phyloP scores from a whole-genome alignment of 2,329 filamentous ascomycete species.

The Colletotrichum spinosum region DNA sequence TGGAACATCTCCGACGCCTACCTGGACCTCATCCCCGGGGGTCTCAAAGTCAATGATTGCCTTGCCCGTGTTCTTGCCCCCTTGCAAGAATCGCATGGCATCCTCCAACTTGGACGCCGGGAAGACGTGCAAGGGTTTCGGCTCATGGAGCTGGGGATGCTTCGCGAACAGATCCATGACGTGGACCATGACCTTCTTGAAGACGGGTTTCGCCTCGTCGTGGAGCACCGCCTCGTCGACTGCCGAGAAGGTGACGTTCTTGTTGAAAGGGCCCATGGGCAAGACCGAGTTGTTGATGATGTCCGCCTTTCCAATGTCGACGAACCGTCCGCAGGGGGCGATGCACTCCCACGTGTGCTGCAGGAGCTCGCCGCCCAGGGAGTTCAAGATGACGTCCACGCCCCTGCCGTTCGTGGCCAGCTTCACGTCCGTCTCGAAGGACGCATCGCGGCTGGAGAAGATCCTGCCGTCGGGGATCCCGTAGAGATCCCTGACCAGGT shows the following conservation, averaged over 20 bases:
- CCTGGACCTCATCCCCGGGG: not conserved
- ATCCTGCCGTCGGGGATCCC: too few relatives aligned
- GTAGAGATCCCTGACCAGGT: too few relatives aligned
- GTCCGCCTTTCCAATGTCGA: conserved; percentile 54
- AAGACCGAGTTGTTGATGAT: conserved; percentile 45
- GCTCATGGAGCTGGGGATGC: conserved; percentile 15
- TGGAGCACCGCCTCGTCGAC: conserved; percentile 51
- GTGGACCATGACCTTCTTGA: conserved; percentile 14
- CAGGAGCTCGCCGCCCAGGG: conserved; percentile 48
- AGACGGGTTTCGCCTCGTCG: conserved; percentile 15
- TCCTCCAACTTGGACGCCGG: conserved; percentile 41
- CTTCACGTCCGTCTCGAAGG: too few relatives aligned
- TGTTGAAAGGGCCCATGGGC: conserved; percentile 54
- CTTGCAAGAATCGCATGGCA: conserved; percentile 58
- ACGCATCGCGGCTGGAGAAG: too few relatives aligned
- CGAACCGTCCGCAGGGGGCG: conserved; percentile 50
- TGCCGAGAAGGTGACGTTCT: conserved; percentile 58
- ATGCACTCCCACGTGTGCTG: conserved; percentile 50
- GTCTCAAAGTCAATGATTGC: conserved; percentile 48
- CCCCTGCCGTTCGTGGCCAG: too few relatives aligned
- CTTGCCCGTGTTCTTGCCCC: conserved; percentile 57
- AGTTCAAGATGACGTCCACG: too few relatives aligned
- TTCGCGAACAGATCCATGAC: conserved; percentile 7
- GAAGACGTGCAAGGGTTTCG: conserved; percentile 41
- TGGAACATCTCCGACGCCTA: not conserved